phyloP scores from a whole-genome alignment of 1,284 basidiomycete genomes.

The Phellinidium pouzarii region DNA sequence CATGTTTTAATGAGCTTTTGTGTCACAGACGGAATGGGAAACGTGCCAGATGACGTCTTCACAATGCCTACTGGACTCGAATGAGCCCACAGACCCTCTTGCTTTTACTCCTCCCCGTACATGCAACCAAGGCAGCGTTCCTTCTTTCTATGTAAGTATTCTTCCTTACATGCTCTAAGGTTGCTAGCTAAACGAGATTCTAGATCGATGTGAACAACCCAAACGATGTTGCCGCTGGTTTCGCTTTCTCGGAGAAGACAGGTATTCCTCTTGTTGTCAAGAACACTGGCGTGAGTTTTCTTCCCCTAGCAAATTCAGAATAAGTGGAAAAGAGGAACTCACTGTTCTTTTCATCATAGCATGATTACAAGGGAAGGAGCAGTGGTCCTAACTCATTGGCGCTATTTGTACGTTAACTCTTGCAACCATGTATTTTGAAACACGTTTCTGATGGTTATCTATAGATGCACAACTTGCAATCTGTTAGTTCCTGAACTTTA shows the following conservation, averaged over 20 bases:
- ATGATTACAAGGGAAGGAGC: constrained; percentile 21
- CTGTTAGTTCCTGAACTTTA: constrained; percentile 5
- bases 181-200: not conserved
- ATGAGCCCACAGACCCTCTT: not conserved
- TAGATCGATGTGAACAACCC: constrained; percentile 23
- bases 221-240: constrained; percentile 21
- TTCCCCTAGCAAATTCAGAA: not conserved
- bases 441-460: not conserved
- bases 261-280: constrained; percentile 24
- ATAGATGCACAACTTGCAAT: constrained; percentile 18
- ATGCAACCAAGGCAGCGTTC: constrained; percentile 16
- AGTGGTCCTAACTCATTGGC: constrained; percentile 18
- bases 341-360: not conserved
- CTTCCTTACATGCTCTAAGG: not conserved
- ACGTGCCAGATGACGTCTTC: not conserved
- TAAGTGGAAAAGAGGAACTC: no score
- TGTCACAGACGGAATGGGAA: constrained; percentile 4
- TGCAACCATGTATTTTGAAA: not conserved
- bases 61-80: constrained; percentile 1
- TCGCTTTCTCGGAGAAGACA: constrained; percentile 23
- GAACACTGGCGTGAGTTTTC: constrained; percentile 22
- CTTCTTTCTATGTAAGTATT: constrained; percentile 14
- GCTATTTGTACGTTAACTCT: constrained; percentile 10
- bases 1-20: not conserved
- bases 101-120: not conserved